Base-by-base conservation (phyloP, 2,329 filamentous ascomycete genomes). In the Fusarium sp. region DNA sequence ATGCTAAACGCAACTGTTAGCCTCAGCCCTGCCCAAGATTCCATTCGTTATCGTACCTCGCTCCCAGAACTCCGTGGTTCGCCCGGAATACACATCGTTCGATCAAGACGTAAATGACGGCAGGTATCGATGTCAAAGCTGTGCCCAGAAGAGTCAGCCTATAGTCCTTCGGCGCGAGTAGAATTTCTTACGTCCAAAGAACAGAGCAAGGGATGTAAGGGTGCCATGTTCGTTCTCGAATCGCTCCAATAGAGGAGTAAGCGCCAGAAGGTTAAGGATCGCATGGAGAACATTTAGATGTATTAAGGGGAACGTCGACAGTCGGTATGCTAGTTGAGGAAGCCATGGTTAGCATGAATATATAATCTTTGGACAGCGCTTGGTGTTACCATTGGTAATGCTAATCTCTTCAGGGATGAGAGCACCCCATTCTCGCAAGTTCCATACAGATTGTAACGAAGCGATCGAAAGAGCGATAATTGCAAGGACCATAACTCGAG, bases 201-300 rank as follows among this genome's bases (percentile, higher is more conserved):
- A 98, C 53, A 98, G 84, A 36, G 93, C 89, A 67, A 97, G 79
- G n/a, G 94, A 92, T 26, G 93, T 93, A 76, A 98, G 84, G 9
- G 95, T 98, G 53, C 96, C 96, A 79, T 97, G 90, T 79, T 98
- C 95, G 66, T 89, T 88, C 82, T 99, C 96, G 80, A 98, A 99
- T 65, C 94, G 89, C 80, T 98, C 95, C 78, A 99, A 83, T 52
- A 99, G 84, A n/a, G 96, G 96, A 39, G 91, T 90, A 67, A 98
- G 79, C 22, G 94, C 92, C 67, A 97, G 53, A 24, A 94, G 79
- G 80, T 98, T 97, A 76, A 97, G 83, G 54, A 94, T 76, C 65
- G 91, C 86, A 80, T 98, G 96, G 73, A 97, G 84, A 77, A 97
- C 86, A 73, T 91, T 92, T 44, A 89, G 80, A 78, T 99, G 96